A percentile compares a stretch with the other conserved stretches of the same genome.
Conservation (phyloP, 2,329 filamentous ascomycete species). For the Colletotrichum tamarilloi region DNA sequence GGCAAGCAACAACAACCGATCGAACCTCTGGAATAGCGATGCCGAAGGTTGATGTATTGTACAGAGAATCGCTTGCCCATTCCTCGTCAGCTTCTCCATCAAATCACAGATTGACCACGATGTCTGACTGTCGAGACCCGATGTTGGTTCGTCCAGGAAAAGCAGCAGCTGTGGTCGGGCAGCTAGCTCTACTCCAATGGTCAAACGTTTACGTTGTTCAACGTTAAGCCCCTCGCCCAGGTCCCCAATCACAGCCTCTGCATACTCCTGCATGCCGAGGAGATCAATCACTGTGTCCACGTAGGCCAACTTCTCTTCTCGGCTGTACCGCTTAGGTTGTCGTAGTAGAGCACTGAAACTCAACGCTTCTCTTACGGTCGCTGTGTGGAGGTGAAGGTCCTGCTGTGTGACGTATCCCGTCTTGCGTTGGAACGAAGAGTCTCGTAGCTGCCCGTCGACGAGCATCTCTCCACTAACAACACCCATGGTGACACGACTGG, state of each 20-base stretch:
- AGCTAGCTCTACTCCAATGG: conserved; percentile 82
- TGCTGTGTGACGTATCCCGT: conserved; percentile 76
- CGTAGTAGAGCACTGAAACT: conserved; percentile 75
- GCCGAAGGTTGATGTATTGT: conserved; percentile 38
- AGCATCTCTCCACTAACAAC: conserved; percentile 75
- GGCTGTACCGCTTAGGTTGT: conserved; percentile 68
- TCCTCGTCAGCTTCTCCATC: conserved; percentile 70
- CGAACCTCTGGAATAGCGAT: conserved; percentile 35
- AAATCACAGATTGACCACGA: conserved; percentile 80
- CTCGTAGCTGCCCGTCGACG: conserved; percentile 71
- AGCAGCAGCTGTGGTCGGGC: conserved; percentile 78
- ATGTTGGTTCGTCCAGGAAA: conserved; percentile 83
- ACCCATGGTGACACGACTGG: conserved; percentile 75
- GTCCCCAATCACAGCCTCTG: conserved; percentile 76
- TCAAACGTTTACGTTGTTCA: conserved; percentile 67
- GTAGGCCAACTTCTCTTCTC: conserved; percentile 40
- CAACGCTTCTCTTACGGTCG: conserved; percentile 70
- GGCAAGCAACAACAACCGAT: conserved; percentile 27
- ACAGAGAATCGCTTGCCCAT: conserved; percentile 56
- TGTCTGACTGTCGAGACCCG: conserved; percentile 79
- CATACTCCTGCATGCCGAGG: conserved; percentile 67
- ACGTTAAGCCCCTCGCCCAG: conserved; percentile 66
- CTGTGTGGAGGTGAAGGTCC: conserved; percentile 53
- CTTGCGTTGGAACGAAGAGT: conserved; percentile 74
- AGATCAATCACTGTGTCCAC: conserved; percentile 45